phyloP scores from a whole-genome alignment of 1,284 basidiomycete species.

The Pisolithus thermaeus region DNA sequence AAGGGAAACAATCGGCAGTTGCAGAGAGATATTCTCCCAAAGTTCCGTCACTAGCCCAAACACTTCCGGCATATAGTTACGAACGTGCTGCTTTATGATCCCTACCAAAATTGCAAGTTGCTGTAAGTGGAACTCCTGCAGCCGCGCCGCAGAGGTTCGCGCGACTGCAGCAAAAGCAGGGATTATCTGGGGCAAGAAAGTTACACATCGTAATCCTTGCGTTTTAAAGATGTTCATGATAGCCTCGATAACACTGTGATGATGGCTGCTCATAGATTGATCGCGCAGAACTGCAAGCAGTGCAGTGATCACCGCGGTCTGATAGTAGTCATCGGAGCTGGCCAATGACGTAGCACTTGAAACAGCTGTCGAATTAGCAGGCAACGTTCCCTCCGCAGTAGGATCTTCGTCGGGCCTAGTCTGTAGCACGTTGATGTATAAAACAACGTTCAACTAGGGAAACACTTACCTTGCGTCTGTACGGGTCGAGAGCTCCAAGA shows the following conservation, averaged over 20 bases:
- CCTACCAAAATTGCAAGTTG: conserved; percentile 94
- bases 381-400: conserved; percentile 61
- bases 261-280: conserved; percentile 77
- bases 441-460: background rate
- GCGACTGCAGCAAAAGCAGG: conserved; percentile 94
- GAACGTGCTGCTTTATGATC: conserved; percentile 97
- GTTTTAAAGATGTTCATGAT: conserved; percentile 99
- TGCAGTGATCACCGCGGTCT: conserved; percentile 91
- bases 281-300: conserved; percentile 89
- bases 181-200: conserved; percentile 95
- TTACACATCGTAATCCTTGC: conserved; percentile 93
- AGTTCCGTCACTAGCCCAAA: conserved; percentile 82
- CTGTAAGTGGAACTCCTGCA: conserved; percentile 94
- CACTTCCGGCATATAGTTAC: conserved; percentile 83
- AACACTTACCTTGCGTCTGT: conserved; percentile 77
- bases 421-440: conserved; percentile 31
- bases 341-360: conserved; percentile 41
- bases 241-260: conserved; percentile 94
- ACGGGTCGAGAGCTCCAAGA: conserved; percentile 96
- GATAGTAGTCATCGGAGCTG: conserved; percentile 91
- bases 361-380: conserved; percentile 53
- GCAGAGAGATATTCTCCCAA: conserved; percentile 84
- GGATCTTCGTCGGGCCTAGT: conserved; percentile 74
- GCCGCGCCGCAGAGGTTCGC: conserved; percentile 71
- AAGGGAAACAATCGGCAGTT: conserved; percentile 89